A percentile compares a stretch with the other conserved stretches of the same genome.
Evolutionary conservation across 2,329 filamentous ascomycete genomes (phyloP).

Genomic region (Diplodia seriata): DNA sequence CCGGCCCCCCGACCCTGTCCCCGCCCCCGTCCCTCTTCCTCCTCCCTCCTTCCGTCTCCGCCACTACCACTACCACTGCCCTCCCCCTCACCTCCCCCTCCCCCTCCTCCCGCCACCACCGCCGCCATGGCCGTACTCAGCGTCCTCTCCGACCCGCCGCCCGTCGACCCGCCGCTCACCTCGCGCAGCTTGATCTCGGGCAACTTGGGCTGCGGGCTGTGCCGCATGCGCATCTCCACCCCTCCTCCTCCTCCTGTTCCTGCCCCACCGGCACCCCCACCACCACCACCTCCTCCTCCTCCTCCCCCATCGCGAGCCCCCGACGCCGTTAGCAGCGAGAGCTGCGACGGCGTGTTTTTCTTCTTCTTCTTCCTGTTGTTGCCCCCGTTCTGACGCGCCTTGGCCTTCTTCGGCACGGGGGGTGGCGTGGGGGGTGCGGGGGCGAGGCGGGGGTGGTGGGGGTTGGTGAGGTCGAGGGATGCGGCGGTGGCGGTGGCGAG

Average conservation of each 20-base stretch:
- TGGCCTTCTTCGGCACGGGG: background rate
- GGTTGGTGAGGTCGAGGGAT: slow-evolving; percentile 20
- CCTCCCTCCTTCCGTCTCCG: too few species aligned
- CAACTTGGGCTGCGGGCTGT: background rate
- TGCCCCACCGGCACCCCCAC: too few species aligned
- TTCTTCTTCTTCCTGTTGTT: background rate
- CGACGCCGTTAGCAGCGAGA: background rate
- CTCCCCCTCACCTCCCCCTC: too few species aligned
- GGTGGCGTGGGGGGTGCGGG: background rate
- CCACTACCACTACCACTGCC: too few species aligned
- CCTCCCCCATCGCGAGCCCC: too few species aligned
- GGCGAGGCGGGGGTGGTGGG: slow-evolving; percentile 9
- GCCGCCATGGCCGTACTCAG: too few species aligned
- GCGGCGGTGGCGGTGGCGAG: background rate
- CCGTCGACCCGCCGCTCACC: background rate
- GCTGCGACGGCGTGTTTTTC: background rate
- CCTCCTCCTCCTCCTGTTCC: too few species aligned
- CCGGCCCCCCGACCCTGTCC: too few species aligned
- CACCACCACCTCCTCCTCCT: too few species aligned
- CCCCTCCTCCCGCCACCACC: too few species aligned
- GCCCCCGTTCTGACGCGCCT: background rate
- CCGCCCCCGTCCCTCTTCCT: too few species aligned
- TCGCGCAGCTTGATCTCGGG: background rate
- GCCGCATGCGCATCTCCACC: background rate
- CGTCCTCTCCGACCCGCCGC: background rate